These are phyloP conservation scores for Colletotrichum tropicale DNA, from an alignment of 2,329 filamentous ascomycete genomes.

Conservation along the genomic window DNA sequence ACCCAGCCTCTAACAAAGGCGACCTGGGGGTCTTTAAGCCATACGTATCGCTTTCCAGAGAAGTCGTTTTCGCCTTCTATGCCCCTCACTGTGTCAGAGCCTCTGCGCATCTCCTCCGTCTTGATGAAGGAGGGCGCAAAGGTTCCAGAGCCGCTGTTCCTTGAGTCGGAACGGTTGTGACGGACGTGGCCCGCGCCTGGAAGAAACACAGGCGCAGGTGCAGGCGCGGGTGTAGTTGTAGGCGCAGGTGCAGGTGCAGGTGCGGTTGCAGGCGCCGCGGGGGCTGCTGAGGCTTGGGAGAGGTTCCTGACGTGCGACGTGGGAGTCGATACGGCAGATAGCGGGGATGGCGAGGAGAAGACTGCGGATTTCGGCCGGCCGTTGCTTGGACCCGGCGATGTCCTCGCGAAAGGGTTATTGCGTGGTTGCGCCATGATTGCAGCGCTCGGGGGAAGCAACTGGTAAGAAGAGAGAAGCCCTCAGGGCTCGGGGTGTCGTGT, in stretches of 20 bases:
- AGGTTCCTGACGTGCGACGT: constrained; percentile 70
- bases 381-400: constrained; percentile 63
- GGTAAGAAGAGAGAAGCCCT: constrained; percentile 11
- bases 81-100: constrained; percentile 63
- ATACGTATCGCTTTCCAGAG: constrained; percentile 97
- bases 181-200: constrained; percentile 39
- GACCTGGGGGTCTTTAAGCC: constrained; percentile 84
- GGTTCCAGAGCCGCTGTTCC: constrained; percentile 73
- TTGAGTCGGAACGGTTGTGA: constrained; percentile 63
- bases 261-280: constrained; percentile 40
- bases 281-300: constrained; percentile 62
- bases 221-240: constrained; percentile 43
- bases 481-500: neutral
- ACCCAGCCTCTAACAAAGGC: constrained; percentile 95
- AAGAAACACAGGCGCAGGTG: constrained; percentile 41
- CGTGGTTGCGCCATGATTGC: constrained; percentile 73
- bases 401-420: constrained; percentile 80
- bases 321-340: constrained; percentile 41
- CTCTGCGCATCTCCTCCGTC: constrained; percentile 73
- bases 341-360: constrained; percentile 64
- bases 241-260: too few relatives aligned
- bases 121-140: constrained; percentile 98
- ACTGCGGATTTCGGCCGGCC: constrained; percentile 78
- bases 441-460: constrained; percentile 49
- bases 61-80: constrained; percentile 99